Base-by-base conservation (phyloP, 2,329 filamentous ascomycete genomes). In the Massarina eburnea region DNA sequence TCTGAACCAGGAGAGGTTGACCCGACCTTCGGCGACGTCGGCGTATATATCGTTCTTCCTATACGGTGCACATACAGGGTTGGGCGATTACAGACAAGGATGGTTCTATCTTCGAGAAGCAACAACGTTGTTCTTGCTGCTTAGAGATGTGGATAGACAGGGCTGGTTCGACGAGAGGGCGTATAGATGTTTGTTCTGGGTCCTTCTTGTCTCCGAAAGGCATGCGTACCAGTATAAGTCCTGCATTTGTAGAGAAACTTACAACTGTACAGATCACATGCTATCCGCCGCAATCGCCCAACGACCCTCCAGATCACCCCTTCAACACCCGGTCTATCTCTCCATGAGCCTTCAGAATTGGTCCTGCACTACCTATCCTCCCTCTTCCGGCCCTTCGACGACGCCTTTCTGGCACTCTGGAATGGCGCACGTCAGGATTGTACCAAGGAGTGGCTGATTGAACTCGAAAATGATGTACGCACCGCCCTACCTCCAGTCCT, bases 91-190 rank as follows among this genome's bases (percentile, higher is more conserved):
- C 64, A 83, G 87, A 51, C 84, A 84, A 66, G 88, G 87, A 1
- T 92, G 88, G 88, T 91, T 84, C 62, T 83, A 89, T 64, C 74
- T 92, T 8, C 83, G 88, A 20, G 88, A 94, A 68, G 86, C 86
- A 5, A 85, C 83, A 1, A 91, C 88, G 5, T 76, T 92, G 67
- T 62, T 56, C 30, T 52, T 55, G 43, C 58, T 65, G 54, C 42
- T 51, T 2, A 55, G 39, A 8, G 19, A 7, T 10, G 38, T 24
- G 6, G 36, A 15, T 3, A 38, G 39, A 4, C 33, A 51, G 9
- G 42, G 20, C 3, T 59, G 55, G 53, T 57, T 54, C 18, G 51
- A 57, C 18, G 17, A 20, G 12, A 45, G 39, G 10, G 40, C 48
- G 3, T 35, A 54, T 17, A 48, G 45, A 30, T 43, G 49, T 8